These are phyloP conservation scores for Balansia obtecta DNA, from an alignment of 2,329 filamentous ascomycete species.

Conservation along the genomic window DNA sequence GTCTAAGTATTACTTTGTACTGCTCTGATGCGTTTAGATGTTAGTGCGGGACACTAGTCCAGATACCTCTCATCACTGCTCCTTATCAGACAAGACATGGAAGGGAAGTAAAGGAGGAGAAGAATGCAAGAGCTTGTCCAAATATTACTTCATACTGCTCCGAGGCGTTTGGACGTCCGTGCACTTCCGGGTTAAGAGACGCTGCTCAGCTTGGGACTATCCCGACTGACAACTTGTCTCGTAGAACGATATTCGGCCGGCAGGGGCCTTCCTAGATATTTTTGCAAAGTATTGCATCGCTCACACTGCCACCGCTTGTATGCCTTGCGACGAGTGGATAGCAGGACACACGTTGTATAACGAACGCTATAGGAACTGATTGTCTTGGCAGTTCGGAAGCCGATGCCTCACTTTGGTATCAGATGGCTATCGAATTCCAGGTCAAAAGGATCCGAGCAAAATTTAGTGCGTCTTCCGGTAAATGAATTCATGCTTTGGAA, in stretches of 20 bases:
- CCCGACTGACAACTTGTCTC: not conserved
- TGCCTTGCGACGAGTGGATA: constrained; percentile 30
- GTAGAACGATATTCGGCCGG: not conserved
- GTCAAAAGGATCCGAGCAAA: constrained; percentile 53
- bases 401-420: constrained; percentile 8
- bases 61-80: not conserved
- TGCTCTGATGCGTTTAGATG: too few species aligned
- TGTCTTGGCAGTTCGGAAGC: constrained; percentile 12
- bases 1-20: too few species aligned
- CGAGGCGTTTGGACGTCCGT: not conserved
- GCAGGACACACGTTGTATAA: constrained; percentile 35
- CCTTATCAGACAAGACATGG: not conserved
- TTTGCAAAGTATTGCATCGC: constrained; percentile 20
- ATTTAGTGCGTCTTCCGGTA: constrained; percentile 37
- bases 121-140: constrained; percentile 1
- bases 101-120: not conserved
- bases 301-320: constrained; percentile 38
- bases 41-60: not conserved
- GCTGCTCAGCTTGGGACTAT: not conserved
- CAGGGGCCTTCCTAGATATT: not conserved
- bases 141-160: not conserved
- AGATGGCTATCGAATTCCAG: constrained; percentile 31
- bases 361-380: constrained; percentile 14
- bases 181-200: not conserved
- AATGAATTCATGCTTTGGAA: constrained; percentile 28